Base-by-base conservation (phyloP, 176 grass and related monocot genomes). In the Coix lacrymajobi region DNA sequence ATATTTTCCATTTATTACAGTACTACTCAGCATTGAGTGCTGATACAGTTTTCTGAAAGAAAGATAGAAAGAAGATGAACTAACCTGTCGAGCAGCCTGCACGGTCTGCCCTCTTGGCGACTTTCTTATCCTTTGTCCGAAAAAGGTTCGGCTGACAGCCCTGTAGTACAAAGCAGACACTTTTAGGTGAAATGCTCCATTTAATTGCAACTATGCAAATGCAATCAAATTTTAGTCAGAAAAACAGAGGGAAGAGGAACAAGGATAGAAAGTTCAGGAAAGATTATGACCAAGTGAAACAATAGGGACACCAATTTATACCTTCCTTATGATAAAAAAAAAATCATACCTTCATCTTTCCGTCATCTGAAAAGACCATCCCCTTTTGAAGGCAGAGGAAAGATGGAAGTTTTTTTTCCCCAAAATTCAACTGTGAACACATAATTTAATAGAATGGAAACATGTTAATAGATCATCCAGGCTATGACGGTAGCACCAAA, bases 101-200 rank as follows among this genome's bases (percentile, higher is more conserved):
- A 69, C 34, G 54, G 48, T 96, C 94, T 67, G 65, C 83, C 71
- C 77, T 84, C 69, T 91, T 87, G 46, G 84, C 16, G 8, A 61
- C 84, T 83, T 91, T 93, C 88, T 89, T 97, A 66, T 89, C 94
- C 81, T 91, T 97, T 25, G 85, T 79, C 70, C 91, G 83, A 29
- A 93, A 91, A 40, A 89, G 70, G 75, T 90, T 93, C 8, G 83
- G 81, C 15, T 81, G 60, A 84, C 89, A 95, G 29, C 82, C 70
- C 90, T 92, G 39, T 9, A 71, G 86, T 52, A 91, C 60, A 82
- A 76, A 71, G 7, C 13, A 37, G 64, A 89, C 30, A 60, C 41
- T 62, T 81, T 83, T 67, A 62, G 51, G 62, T 80, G 29, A 69
- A 81, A 66, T 80, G 6, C 10, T 85, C 32, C 79, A 65, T 75